phyloP scores from a whole-genome alignment of 345 rosid genomes.

The Lepidium didymum region DNA sequence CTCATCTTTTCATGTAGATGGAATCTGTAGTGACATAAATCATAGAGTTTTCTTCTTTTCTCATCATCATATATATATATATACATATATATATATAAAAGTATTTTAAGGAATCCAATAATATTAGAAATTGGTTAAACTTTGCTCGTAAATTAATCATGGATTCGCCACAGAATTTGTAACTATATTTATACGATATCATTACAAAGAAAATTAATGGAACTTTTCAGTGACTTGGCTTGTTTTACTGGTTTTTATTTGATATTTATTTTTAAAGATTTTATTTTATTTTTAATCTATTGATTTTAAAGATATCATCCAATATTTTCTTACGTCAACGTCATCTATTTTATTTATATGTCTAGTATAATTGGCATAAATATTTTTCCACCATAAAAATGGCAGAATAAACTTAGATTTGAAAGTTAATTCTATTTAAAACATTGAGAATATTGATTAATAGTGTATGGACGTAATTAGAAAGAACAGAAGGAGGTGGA shows the following conservation, averaged over 20 bases:
- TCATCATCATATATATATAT: background rate
- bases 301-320: background rate
- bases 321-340: background rate
- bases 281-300: background rate
- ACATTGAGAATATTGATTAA: background rate
- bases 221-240: background rate
- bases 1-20: slow-evolving; percentile 13
- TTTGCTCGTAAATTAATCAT: background rate
- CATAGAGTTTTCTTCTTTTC: slow-evolving; percentile 13
- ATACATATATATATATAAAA: background rate
- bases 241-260: background rate
- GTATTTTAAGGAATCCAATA: background rate
- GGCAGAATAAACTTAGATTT: background rate
- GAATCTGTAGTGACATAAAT: slow-evolving; percentile 23
- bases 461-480: background rate
- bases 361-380: background rate
- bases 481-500: background rate
- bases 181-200: background rate
- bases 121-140: background rate
- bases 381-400: background rate
- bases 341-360: background rate
- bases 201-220: background rate
- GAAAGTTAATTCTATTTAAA: background rate
- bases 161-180: background rate
- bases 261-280: background rate